These are phyloP conservation scores for Diaporthe velutina DNA, from an alignment of 2,329 filamentous ascomycete species.

Conservation along the genomic window DNA sequence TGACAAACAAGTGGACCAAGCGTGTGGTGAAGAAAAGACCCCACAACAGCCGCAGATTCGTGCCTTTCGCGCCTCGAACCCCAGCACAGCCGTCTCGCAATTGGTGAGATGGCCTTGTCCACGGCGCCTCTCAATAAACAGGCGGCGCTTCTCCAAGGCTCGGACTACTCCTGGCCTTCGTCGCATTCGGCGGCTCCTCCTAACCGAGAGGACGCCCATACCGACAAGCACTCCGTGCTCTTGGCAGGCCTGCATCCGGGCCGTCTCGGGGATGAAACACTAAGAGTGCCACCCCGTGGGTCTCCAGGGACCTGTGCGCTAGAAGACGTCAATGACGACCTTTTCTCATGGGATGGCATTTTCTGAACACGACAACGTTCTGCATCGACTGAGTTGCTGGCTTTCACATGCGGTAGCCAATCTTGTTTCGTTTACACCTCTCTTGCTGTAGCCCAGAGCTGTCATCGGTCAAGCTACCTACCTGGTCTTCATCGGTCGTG, in stretches of 20 bases:
- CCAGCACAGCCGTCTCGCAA: neutral
- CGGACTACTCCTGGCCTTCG: neutral
- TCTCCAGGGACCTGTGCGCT: conserved; percentile 10
- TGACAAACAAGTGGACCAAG: neutral
- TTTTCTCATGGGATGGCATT: neutral
- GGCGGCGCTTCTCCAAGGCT: neutral
- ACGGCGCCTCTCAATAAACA: neutral
- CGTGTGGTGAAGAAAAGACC: neutral
- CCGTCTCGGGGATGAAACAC: conserved; percentile 20
- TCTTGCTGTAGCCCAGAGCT: neutral
- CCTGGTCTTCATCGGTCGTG: neutral
- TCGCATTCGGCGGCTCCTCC: too few species aligned
- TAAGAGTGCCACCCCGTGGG: conserved; percentile 12
- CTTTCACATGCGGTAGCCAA: conserved; percentile 6
- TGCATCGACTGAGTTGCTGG: neutral
- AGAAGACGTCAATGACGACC: conserved; percentile 12
- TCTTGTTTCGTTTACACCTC: neutral
- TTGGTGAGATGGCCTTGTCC: neutral
- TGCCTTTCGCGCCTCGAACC: neutral
- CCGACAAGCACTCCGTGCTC: neutral
- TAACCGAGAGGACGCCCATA: neutral
- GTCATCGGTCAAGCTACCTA: neutral
- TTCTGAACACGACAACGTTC: conserved; percentile 19
- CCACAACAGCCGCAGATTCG: neutral
- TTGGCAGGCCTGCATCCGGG: neutral